Base-by-base conservation (phyloP, 768 basidiomycete species). In the Tricholoma sp. region DNA sequence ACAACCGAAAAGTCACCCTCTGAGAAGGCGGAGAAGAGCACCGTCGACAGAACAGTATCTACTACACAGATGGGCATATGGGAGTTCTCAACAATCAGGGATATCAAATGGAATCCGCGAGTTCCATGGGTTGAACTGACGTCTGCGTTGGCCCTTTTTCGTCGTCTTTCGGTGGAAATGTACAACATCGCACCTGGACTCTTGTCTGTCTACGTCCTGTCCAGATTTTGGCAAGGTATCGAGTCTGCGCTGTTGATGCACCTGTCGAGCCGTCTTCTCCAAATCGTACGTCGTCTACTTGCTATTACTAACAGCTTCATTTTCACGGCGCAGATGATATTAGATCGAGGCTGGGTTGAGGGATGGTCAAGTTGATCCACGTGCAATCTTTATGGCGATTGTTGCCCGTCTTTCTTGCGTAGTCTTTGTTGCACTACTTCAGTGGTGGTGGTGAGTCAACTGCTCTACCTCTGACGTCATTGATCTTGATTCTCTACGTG, bases 171-270 rank as follows among this genome's bases (percentile, higher is more conserved):
- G 10, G 32, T 27, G 4, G 72, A 73, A 19, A 55, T 72, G 24
- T 72, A 54, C 54, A 21, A 27, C 6, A 32, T 69, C 16, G 56
- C 65, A 9, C 68, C 62, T 0, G 35, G 46, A 0, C 50, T 71
- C 35, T 60, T 70, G n/a, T 34, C 60, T 18, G n/a, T 66, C 8
- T 67, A 60, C 29, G 2, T 67, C 8, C 24, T 69, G 5, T 62
- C 59, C 10, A 60, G 67, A 16, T 58, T 69, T 3, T 73, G 68
- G 67, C 32, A 31, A 7, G 62, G 68, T 0, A 24, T 68, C 1
- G 66, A 69, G 50, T 53, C 63, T 4, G 66, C 68, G 4, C 47
- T 73, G 2, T 41, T 67, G 49, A 61, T 68, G 60, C 61, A 70
- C 49, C 53, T 72, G 11, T 66, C 67, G 1, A 64, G 64, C 18